Evolutionary conservation across 768 basidiomycete genomes (phyloP), one percentile per base, ranked within the genome.

Genomic region (Leucogyrophana mollusca): DNA sequence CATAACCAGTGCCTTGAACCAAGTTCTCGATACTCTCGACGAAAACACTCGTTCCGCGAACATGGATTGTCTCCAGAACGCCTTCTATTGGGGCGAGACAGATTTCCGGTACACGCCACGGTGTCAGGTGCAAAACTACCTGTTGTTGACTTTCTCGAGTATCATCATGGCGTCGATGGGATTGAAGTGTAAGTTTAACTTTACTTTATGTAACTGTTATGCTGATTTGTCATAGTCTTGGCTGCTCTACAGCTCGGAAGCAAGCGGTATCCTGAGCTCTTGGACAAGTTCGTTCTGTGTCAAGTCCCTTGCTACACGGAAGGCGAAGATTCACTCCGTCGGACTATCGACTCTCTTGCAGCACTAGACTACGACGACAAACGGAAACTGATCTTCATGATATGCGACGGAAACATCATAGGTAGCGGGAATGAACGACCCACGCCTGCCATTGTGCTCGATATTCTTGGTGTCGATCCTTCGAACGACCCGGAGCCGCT

Each of bases 261-360:
- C 4, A 84, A 83, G 60, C 73, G 82, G 23, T 74, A 69, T 54
- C 83, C 83, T 3, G 83, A 85, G 61, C 72, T 81, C 61, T 62
- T 82, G 53, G 83, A 85, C 61, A 85, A 85, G 61, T 85, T 85
- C 51, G 74, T 85, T 47, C 67, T 84, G 44, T 83, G 82, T 54
- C 80, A 84, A 58, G 78, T 83, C 5, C 83, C 82, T 25, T 85
- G 83, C 61, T 85, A 85, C 53, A 85, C 83, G 1, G 83, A 85
- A 61, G 82, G 83, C 50, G 83, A 85, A 55, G 83, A 85, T 38
- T 83, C 81, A 1, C 67, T 85, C 21, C 80, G 84, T 27, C 69
- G 72, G 25, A 85, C 83, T n/a, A 79, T 85, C 51, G 83, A 85
- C 59, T 85, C 82, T 3, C 70, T 85, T 27, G 79, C 82, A 7